Conservation (phyloP, 306 rosid species). For the Pyrus betulifolia region DNA sequence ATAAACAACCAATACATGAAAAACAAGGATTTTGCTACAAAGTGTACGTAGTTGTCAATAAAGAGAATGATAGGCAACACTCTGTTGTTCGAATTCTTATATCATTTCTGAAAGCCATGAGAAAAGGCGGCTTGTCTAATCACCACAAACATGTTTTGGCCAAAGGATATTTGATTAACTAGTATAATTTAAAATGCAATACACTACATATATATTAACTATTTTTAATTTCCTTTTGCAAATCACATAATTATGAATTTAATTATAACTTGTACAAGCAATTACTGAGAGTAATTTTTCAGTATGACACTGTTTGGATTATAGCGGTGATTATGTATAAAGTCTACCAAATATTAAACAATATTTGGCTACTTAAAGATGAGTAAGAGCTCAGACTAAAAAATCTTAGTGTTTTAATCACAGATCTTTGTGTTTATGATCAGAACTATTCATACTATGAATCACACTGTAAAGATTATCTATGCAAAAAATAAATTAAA, state of each 20-base stretch:
- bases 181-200: not conserved
- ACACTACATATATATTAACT: not conserved
- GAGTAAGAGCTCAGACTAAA: too few species aligned
- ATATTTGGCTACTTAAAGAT: too few species aligned
- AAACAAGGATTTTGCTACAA: not conserved
- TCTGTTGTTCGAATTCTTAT: not conserved
- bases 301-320: too few species aligned
- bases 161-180: not conserved
- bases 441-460: too few species aligned
- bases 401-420: too few species aligned
- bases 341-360: too few species aligned
- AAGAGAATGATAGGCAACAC: not conserved
- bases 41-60: not conserved
- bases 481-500: too few species aligned
- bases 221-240: not conserved
- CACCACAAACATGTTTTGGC: not conserved
- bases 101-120: not conserved
- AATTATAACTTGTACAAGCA: too few species aligned
- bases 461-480: too few species aligned
- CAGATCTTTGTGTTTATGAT: too few species aligned
- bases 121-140: not conserved
- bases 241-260: not conserved
- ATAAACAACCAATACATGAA: not conserved
- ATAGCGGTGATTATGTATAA: too few species aligned
- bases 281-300: too few species aligned